These are phyloP conservation scores for Exserohilum rostratum DNA, from an alignment of 2,329 filamentous ascomycete genomes.

Conservation along the genomic window DNA sequence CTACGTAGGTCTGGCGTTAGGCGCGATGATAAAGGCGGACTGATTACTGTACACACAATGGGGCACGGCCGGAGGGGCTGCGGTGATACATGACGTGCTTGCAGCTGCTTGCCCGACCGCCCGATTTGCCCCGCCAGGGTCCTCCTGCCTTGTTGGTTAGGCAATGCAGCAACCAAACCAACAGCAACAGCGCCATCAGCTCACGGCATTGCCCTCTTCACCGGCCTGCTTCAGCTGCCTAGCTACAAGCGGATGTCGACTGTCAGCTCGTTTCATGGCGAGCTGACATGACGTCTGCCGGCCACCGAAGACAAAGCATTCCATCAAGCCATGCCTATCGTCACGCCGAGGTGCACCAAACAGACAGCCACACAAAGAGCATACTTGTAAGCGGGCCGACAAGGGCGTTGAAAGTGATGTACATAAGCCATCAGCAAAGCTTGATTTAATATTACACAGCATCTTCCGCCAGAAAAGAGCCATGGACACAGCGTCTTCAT, in stretches of 20 bases:
- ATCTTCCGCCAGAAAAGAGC: slow-evolving; percentile 17
- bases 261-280: too few relatives aligned
- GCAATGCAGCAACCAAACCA: slow-evolving; percentile 2
- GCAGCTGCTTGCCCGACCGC: slow-evolving; percentile 26
- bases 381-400: too few relatives aligned
- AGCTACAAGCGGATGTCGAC: too few relatives aligned
- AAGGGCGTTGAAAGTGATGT: too few relatives aligned
- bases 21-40: slow-evolving; percentile 32
- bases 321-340: background rate
- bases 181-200: too few relatives aligned
- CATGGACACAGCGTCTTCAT: background rate
- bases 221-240: too few relatives aligned
- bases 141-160: slow-evolving; percentile 15
- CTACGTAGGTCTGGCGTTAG: slow-evolving; percentile 17
- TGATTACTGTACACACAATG: slow-evolving; percentile 23
- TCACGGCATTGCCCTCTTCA: too few relatives aligned
- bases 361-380: too few relatives aligned
- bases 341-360: too few relatives aligned
- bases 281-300: too few relatives aligned
- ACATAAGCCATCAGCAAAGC: slow-evolving; percentile 20
- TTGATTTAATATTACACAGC: slow-evolving; percentile 30
- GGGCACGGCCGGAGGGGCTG: slow-evolving; percentile 23
- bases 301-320: too few relatives aligned
- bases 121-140: slow-evolving; percentile 22
- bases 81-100: slow-evolving; percentile 23